Conservation (phyloP, 345 rosid genomes). For the Eucalyptus sp. region DNA sequence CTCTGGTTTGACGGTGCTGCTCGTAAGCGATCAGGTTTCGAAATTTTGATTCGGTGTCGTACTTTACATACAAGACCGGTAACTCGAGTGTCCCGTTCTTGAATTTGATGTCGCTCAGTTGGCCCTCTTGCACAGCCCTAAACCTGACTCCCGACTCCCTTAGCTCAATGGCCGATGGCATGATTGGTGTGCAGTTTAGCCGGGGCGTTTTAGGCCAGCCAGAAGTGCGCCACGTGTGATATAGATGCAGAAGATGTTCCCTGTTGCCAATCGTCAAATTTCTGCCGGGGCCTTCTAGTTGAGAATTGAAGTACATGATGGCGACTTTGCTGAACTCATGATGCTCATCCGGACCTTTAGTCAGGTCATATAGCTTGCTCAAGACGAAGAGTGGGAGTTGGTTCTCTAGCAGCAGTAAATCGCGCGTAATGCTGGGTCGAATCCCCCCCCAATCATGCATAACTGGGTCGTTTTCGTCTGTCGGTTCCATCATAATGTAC, state of each 20-base stretch:
- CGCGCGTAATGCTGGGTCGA: not conserved
- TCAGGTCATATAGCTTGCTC: not conserved
- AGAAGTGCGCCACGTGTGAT: not conserved
- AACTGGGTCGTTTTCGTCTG: not conserved
- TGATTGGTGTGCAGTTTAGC: rapidly evolving
- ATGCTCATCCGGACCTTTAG: not conserved
- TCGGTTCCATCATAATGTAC: not conserved
- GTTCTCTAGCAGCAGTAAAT: not conserved
- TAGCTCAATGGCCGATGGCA: not conserved
- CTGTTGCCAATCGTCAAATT: no score
- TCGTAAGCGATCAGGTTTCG: not conserved
- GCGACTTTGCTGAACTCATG: not conserved
- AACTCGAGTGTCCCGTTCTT: not conserved
- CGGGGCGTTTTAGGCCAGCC: not conserved
- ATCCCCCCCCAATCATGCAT: not conserved
- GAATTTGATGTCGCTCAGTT: not conserved
- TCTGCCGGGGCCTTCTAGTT: no score
- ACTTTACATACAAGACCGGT: not conserved
- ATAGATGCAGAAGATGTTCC: not conserved
- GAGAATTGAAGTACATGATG: no score
- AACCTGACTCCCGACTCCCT: not conserved
- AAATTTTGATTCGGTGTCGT: not conserved
- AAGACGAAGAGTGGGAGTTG: not conserved
- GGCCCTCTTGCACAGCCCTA: rapidly evolving
- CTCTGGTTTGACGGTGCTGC: not conserved